Conservation (phyloP, 768 basidiomycete genomes). For the Cyclocybe cylindracea region DNA sequence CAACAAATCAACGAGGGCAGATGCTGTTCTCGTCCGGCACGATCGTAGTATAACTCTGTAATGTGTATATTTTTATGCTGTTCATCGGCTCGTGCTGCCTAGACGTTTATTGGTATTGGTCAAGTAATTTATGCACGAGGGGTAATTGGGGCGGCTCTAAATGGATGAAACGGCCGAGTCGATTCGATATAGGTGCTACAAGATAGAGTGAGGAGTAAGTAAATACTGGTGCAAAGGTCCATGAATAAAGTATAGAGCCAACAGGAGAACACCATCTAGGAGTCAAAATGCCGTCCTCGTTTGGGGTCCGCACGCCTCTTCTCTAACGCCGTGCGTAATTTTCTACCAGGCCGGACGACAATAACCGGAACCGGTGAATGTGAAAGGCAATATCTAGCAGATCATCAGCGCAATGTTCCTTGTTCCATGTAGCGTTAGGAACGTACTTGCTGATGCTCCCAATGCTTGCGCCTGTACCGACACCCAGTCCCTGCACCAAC, state of each 20-base stretch:
- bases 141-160: too few species aligned
- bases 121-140: too few species aligned
- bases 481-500: slow-evolving; percentile 34
- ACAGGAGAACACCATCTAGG: not conserved
- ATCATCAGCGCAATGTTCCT: not conserved
- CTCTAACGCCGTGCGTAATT: slow-evolving; percentile 80
- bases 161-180: too few species aligned
- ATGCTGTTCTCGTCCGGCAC: slow-evolving; percentile 73
- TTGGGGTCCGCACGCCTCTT: slow-evolving; percentile 90
- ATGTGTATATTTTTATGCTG: not conserved
- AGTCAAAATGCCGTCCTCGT: slow-evolving; percentile 77
- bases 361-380: slow-evolving; percentile 96
- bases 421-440: not conserved
- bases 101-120: too few species aligned
- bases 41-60: slow-evolving; percentile 45
- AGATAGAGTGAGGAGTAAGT: too few species aligned
- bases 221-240: too few species aligned
- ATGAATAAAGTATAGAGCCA: too few species aligned
- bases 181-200: too few species aligned
- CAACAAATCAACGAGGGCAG: slow-evolving; percentile 54
- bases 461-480: slow-evolving; percentile 36
- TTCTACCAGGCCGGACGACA: slow-evolving; percentile 88
- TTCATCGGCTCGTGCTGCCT: too few species aligned
- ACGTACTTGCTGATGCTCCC: slow-evolving; percentile 54
- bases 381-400: slow-evolving; percentile 74